phyloP scores from a whole-genome alignment of 202 grass and related monocot genomes.

The Panicum hallii region DNA sequence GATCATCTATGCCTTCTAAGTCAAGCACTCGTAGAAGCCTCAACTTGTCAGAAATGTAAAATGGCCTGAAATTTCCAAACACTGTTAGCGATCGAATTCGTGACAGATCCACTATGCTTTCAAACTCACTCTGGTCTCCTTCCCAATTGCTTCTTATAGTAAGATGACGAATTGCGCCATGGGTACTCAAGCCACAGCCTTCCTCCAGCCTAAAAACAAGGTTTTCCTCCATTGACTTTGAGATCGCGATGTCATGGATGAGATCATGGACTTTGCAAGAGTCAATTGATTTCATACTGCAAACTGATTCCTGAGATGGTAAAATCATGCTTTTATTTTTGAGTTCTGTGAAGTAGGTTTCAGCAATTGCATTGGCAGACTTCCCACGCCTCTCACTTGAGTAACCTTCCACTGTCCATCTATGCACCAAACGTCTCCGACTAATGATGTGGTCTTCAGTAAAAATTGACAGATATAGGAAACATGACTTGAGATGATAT shows the following conservation, averaged over 20 bases:
- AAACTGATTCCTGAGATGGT: not conserved
- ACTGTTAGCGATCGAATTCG: not conserved
- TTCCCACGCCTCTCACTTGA: not conserved
- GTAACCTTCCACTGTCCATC: constrained; percentile 58
- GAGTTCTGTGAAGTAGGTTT: constrained; percentile 38
- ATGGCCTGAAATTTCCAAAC: not conserved
- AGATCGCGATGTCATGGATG: constrained; percentile 36
- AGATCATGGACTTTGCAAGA: constrained; percentile 42
- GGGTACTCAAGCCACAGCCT: not conserved
- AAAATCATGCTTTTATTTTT: constrained; percentile 42
- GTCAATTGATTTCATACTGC: not conserved
- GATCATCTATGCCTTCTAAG: not conserved
- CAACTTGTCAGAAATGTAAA: constrained; percentile 37
- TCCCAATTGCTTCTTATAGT: not conserved
- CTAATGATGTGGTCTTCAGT: constrained; percentile 14
- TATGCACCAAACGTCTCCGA: constrained; percentile 23
- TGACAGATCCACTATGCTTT: not conserved
- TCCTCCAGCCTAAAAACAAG: constrained; percentile 23
- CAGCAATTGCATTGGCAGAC: not conserved
- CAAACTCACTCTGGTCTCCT: not conserved
- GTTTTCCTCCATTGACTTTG: constrained; percentile 46
- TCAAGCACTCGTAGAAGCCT: constrained; percentile 52
- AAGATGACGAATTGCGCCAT: constrained; percentile 29
- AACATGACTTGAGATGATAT: constrained; percentile 47
- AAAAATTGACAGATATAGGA: constrained; percentile 51